Evolutionary conservation across 768 basidiomycete species (phyloP).

Genomic region (Amyloporia xantha): DNA sequence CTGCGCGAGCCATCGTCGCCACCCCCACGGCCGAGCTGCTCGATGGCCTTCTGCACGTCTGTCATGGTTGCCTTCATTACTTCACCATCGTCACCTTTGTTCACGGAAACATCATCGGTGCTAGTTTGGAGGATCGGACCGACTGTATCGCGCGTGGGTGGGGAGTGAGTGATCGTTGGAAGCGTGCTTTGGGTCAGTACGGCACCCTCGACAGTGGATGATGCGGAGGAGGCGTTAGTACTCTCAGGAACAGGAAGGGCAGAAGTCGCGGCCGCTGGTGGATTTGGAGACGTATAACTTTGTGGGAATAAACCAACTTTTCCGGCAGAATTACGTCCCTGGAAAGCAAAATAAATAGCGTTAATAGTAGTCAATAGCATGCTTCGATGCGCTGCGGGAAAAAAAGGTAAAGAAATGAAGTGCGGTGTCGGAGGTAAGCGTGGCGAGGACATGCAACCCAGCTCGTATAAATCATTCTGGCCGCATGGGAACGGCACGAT

Average conservation of each 20-base stretch:
- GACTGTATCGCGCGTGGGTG: not conserved
- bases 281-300: slow-evolving; percentile 69
- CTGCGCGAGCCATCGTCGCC: slow-evolving; percentile 53
- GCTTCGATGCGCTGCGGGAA: not conserved
- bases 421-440: not conserved
- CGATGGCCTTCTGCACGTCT: slow-evolving; percentile 86
- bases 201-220: slow-evolving; percentile 2
- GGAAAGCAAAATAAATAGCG: slow-evolving; percentile 9
- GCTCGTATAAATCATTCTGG: not conserved
- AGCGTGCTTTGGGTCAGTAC: slow-evolving; percentile 1
- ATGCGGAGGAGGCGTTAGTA: not conserved
- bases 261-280: slow-evolving; percentile 29
- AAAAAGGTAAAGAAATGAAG: not conserved
- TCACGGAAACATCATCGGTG: not conserved
- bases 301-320: slow-evolving; percentile 88
- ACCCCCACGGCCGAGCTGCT: slow-evolving; percentile 66
- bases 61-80: slow-evolving; percentile 87
- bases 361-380: not conserved
- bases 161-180: not conserved
- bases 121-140: not conserved
- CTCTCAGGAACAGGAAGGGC: slow-evolving; percentile 12
- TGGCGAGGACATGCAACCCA: not conserved
- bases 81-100: slow-evolving; percentile 33
- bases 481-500: not conserved
- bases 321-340: slow-evolving; percentile 82